These are phyloP conservation scores for Pseudodiploospora longispora DNA, from an alignment of 2,329 filamentous ascomycete genomes.

Conservation along the genomic window DNA sequence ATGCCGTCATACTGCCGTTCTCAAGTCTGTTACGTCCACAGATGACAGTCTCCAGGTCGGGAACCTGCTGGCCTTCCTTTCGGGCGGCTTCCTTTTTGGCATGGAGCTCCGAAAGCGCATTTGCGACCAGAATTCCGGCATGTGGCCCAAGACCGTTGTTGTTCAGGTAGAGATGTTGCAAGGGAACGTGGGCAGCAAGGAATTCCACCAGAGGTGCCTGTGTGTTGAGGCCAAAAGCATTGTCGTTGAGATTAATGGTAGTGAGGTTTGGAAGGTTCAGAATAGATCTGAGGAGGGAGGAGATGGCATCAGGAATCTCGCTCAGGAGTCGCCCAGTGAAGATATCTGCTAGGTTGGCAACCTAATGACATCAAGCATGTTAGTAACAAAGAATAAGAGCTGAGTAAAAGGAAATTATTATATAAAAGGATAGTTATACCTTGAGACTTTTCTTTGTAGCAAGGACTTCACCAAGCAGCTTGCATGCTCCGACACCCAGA, in stretches of 20 bases:
- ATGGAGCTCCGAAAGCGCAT: slow-evolving; percentile 77
- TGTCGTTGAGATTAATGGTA: slow-evolving; percentile 94
- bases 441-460: slow-evolving; percentile 75
- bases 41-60: slow-evolving; percentile 88
- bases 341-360: slow-evolving; percentile 91
- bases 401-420: neutral
- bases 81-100: slow-evolving; percentile 65
- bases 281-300: slow-evolving; percentile 75
- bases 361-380: slow-evolving; percentile 27
- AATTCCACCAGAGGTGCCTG: slow-evolving; percentile 90
- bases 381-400: neutral
- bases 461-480: slow-evolving; percentile 75
- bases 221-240: slow-evolving; percentile 94
- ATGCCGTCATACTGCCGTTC: slow-evolving; percentile 92
- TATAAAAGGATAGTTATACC: slow-evolving; percentile 34
- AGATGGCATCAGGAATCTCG: slow-evolving; percentile 88
- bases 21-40: slow-evolving; percentile 94
- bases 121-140: slow-evolving; percentile 80
- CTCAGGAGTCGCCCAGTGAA: slow-evolving; percentile 89
- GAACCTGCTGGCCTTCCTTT: slow-evolving; percentile 62
- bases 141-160: slow-evolving; percentile 96
- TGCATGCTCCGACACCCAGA: slow-evolving; percentile 78
- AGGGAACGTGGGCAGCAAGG: slow-evolving; percentile 76
- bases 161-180: slow-evolving; percentile 92
- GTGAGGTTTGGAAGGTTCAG: slow-evolving; percentile 79